Base-by-base conservation (phyloP, 2,329 filamentous ascomycete species). In the Pyrenochaeta sp. region DNA sequence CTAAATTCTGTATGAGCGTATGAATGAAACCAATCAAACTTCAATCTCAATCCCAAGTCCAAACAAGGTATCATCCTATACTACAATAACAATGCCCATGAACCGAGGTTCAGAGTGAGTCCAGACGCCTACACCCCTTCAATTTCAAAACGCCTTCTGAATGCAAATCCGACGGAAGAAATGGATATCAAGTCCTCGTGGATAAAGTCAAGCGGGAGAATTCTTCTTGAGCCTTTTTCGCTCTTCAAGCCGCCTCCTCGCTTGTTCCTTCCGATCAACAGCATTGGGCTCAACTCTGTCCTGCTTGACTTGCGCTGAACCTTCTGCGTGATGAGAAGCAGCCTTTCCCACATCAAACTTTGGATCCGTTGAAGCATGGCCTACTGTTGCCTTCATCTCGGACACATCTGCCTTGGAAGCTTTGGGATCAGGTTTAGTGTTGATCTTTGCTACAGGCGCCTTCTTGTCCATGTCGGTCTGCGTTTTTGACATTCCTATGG, bases 171-270 rank as follows among this genome's bases (percentile, higher is more conserved):
- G n/a, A n/a, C n/a, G n/a, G 20, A 17, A 9, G 17, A 6, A 11
- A 36, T 9, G 18, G 21, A 32, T 24, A n/a, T 35, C 22, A 37
- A 28, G 30, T 4, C 10, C 8, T 23, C 32, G 2, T 20, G 19
- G 20, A 9, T 3, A 9, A 15, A 1, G 18, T 53, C 26, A 55
- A 17, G 27, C 32, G 18, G 49, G 42, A 18, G 32, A 45, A 15
- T 51, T 48, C 35, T 61, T 61, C 45, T 51, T 64, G 48, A 60
- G 43, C 43, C 53, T 58, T 53, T 56, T 69, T 44, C 58, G 55
- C 38, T 61, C 60, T 31, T 48, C 51, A 6, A 69, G 51, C 11
- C 65, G 46, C 31, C 48, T 50, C 29, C 51, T 60, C 10, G 67
- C 66, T 19, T 60, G 50, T 29, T 54, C 55, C 40, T 65, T 67